Conservation (phyloP, 2,329 filamentous ascomycete genomes). For the Curvularia sp. region DNA sequence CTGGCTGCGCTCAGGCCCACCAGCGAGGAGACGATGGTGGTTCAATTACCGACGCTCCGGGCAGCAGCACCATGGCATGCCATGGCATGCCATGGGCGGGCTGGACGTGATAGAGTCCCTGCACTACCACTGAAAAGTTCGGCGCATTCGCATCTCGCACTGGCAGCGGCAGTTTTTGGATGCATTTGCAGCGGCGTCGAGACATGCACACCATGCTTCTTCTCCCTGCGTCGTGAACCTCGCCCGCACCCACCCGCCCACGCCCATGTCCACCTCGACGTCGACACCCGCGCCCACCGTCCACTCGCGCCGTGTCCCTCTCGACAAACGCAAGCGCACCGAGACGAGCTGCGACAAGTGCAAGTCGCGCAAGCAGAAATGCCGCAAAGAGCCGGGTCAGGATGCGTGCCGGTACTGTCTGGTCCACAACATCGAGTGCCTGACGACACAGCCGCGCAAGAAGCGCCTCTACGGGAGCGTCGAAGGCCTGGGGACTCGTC, state of each 20-base stretch:
- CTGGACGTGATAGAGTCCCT: slow-evolving; percentile 7
- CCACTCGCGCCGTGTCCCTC: slow-evolving; percentile 50
- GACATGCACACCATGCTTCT: slow-evolving; percentile 19
- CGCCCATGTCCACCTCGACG: slow-evolving; percentile 17
- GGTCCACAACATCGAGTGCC: slow-evolving; percentile 52
- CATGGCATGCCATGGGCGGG: not conserved
- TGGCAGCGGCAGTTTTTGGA: slow-evolving; percentile 11
- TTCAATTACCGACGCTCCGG: slow-evolving; percentile 15
- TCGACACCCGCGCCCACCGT: slow-evolving; percentile 16
- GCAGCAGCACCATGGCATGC: not conserved
- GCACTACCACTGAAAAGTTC: slow-evolving; percentile 11
- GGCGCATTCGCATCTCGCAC: slow-evolving; percentile 13
- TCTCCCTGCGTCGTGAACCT: slow-evolving; percentile 15
- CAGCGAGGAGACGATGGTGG: slow-evolving; percentile 1
- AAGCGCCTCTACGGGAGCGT: slow-evolving; percentile 54
- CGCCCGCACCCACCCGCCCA: slow-evolving; percentile 14
- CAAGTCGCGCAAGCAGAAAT: slow-evolving; percentile 58
- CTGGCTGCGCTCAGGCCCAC: not conserved
- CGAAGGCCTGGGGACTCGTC: slow-evolving; percentile 51
- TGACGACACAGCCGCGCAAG: slow-evolving; percentile 55
- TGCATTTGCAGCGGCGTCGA: slow-evolving; percentile 8
- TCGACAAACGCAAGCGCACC: slow-evolving; percentile 55
- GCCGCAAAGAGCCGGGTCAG: slow-evolving; percentile 50
- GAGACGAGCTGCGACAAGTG: slow-evolving; percentile 57
- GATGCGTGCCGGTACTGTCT: slow-evolving; percentile 54